A percentile compares a stretch with the other conserved stretches of the same genome.
These are phyloP conservation scores for Irpex sp. DNA, from an alignment of 1,284 basidiomycete genomes.

Conservation along the genomic window DNA sequence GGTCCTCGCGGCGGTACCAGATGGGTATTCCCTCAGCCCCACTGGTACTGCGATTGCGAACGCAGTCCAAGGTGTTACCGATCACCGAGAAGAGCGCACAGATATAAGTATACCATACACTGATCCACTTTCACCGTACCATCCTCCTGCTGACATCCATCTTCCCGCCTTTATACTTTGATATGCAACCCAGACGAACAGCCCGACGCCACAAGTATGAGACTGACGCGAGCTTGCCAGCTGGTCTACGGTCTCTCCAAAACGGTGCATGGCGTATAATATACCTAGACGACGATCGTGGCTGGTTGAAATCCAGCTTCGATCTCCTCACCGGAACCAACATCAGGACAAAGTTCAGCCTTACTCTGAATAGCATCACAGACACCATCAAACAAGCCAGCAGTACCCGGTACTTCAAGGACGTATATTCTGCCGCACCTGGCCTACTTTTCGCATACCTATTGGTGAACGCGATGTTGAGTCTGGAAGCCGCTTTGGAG, in stretches of 20 bases:
- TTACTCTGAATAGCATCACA: not conserved
- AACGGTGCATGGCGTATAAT: not conserved
- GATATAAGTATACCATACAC: no score
- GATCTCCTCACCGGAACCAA: not conserved
- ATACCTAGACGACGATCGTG: not conserved
- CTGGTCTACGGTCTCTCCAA: not conserved
- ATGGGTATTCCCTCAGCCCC: no score
- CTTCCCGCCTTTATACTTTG: no score
- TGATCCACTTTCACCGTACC: no score
- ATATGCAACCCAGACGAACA: not conserved
- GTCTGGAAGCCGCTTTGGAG: not conserved
- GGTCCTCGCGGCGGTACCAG: no score
- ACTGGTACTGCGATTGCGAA: no score
- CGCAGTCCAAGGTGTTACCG: no score
- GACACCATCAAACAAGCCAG: not conserved
- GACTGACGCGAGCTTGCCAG: not conserved
- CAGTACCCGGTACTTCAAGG: not conserved
- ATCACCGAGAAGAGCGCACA: no score
- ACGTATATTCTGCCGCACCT: slow-evolving; percentile 3
- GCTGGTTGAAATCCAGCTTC: not conserved
- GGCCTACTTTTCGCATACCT: not conserved
- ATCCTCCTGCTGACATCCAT: no score
- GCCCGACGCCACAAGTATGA: not conserved
- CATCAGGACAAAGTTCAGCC: not conserved
- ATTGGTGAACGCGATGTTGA: not conserved